Percentiles rank a stretch among this genome's conserved stretches.
phyloP scores from a whole-genome alignment of 176 grass and related monocot genomes.

The Luzula sylvatica region DNA sequence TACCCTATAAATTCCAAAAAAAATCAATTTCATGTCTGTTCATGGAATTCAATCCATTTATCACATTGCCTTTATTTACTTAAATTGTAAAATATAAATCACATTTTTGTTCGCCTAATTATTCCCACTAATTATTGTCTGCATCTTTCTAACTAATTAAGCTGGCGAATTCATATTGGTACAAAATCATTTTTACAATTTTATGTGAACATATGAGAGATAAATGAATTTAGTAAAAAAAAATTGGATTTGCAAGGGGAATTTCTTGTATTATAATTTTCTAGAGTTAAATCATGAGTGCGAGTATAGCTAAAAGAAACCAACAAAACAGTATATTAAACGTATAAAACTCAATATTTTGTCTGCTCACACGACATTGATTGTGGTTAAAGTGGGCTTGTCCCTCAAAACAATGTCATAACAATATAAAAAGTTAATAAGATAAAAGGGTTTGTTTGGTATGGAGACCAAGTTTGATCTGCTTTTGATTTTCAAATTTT shows the following conservation, averaged over 20 bases:
- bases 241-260: neutral
- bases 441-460: no score
- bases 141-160: no score
- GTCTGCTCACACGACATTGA: constrained; percentile 71
- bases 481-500: no score
- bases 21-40: constrained; percentile 7
- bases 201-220: neutral
- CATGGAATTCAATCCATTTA: constrained; percentile 9
- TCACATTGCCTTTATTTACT: no score
- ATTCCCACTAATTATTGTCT: constrained; percentile 13
- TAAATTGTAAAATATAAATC: neutral
- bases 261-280: no score
- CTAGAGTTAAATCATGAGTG: neutral
- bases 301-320: neutral
- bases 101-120: constrained; percentile 13
- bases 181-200: no score
- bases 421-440: neutral
- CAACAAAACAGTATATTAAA: constrained; percentile 1
- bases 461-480: no score
- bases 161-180: no score
- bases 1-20: constrained; percentile 23
- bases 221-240: neutral
- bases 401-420: constrained; percentile 3
- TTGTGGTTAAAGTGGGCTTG: constrained; percentile 32
- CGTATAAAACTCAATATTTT: constrained; percentile 21